These are phyloP conservation scores for Sindora glabra DNA, from an alignment of 306 rosid species.

Conservation along the genomic window DNA sequence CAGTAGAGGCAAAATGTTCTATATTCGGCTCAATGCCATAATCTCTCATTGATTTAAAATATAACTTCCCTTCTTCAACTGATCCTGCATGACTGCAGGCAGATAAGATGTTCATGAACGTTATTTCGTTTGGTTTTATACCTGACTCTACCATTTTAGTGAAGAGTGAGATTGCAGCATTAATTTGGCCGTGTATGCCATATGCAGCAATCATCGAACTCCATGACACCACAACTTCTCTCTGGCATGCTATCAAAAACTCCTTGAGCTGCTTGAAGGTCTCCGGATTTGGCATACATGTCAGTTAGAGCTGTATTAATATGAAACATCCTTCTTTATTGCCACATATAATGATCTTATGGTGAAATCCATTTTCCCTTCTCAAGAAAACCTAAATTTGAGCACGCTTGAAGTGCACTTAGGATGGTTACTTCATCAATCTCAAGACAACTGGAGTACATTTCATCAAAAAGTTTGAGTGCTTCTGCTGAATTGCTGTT, in stretches of 20 bases:
- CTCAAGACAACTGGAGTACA: slow-evolving; percentile 41
- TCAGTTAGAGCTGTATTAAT: slow-evolving; percentile 63
- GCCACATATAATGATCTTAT: slow-evolving; percentile 55
- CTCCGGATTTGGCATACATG: slow-evolving; percentile 89
- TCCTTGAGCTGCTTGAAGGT: slow-evolving; percentile 47
- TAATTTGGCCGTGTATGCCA: slow-evolving; percentile 66
- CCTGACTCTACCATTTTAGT: slow-evolving; percentile 48
- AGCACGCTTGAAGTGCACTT: slow-evolving; percentile 84
- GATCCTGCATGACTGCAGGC: slow-evolving; percentile 88
- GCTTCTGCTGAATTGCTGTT: slow-evolving; percentile 66
- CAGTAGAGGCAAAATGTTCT: slow-evolving; percentile 64
- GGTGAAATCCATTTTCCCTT: slow-evolving; percentile 95
- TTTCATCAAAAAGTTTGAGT: slow-evolving; percentile 61
- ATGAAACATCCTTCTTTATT: slow-evolving; percentile 38
- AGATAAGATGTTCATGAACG: slow-evolving; percentile 79
- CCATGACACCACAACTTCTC: slow-evolving; percentile 81
- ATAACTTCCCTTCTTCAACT: slow-evolving; percentile 57
- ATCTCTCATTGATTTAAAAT: slow-evolving; percentile 50
- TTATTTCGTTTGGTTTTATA: slow-evolving; percentile 63
- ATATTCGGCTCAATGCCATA: slow-evolving; percentile 49
- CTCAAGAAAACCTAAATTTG: slow-evolving; percentile 63
- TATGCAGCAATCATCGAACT: slow-evolving; percentile 77
- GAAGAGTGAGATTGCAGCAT: slow-evolving; percentile 50
- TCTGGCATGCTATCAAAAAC: slow-evolving; percentile 57
- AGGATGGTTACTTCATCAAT: slow-evolving; percentile 64